Percentiles rank a stretch among this genome's conserved stretches.
These are phyloP conservation scores for Mucor irregularis DNA, from an alignment of 371 early-diverging fungal genomes.

Conservation along the genomic window DNA sequence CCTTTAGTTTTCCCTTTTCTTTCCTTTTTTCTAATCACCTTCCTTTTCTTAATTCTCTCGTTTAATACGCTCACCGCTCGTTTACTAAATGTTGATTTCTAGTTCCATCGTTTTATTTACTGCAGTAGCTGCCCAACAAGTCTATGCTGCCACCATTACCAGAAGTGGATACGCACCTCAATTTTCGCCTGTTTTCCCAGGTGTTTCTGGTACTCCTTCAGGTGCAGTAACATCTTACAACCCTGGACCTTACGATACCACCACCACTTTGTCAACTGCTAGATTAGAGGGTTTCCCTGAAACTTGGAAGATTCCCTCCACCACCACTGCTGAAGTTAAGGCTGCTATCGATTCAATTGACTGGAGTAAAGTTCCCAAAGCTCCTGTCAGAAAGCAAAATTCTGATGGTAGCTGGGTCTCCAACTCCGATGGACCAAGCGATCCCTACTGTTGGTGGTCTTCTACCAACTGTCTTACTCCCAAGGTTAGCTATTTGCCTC, in stretches of 20 bases:
- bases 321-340: constrained; percentile 32
- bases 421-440: constrained; percentile 10
- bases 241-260: constrained; percentile 4
- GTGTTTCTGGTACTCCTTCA: constrained; percentile 1
- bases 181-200: constrained; percentile 21
- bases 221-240: constrained; percentile 17
- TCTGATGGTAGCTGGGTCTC: constrained; percentile 21
- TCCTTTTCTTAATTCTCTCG: not conserved
- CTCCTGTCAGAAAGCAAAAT: constrained; percentile 26
- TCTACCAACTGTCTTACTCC: constrained; percentile 43
- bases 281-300: constrained; percentile 27
- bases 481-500: constrained; percentile 38
- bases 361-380: constrained; percentile 44
- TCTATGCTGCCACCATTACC: constrained; percentile 14
- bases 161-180: constrained; percentile 8
- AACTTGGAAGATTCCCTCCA: constrained; percentile 34
- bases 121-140: constrained; percentile 15
- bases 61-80: not conserved
- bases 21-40: not conserved
- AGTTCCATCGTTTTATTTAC: constrained; percentile 10
- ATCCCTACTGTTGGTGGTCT: constrained; percentile 50
- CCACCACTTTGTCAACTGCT: constrained; percentile 4
- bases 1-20: too few relatives aligned
- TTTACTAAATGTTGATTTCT: constrained; percentile 8
- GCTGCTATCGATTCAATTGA: constrained; percentile 39